A percentile compares a stretch with the other conserved stretches of the same genome.
phyloP scores from a whole-genome alignment of 2,329 filamentous ascomycete genomes.

The Paracoccidioides brasiliensis region DNA sequence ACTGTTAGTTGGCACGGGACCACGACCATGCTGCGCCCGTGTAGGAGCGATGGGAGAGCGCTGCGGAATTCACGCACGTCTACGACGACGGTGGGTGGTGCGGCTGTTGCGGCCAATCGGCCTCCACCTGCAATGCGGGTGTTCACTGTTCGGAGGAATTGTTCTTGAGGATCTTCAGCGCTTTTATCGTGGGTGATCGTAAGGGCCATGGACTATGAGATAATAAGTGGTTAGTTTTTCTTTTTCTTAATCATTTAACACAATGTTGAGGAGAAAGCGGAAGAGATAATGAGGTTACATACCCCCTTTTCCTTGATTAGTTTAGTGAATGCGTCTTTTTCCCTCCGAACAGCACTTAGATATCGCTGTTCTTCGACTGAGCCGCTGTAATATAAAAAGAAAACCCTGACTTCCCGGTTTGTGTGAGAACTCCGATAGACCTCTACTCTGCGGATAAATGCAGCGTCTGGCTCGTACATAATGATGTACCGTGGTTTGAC shows the following conservation, averaged over 20 bases:
- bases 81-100: constrained; percentile 81
- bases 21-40: constrained; percentile 75
- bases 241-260: constrained; percentile 1
- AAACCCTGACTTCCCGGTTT: constrained; percentile 77
- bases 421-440: constrained; percentile 92
- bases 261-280: neutral
- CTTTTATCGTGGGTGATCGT: constrained; percentile 65
- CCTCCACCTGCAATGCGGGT: constrained; percentile 93
- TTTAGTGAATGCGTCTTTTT: constrained; percentile 92
- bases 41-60: constrained; percentile 76
- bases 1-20: constrained; percentile 94
- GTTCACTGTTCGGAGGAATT: constrained; percentile 88
- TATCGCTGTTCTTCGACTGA: constrained; percentile 95
- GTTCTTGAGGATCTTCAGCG: constrained; percentile 71
- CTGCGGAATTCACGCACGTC: constrained; percentile 95
- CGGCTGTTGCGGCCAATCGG: constrained; percentile 65
- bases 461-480: constrained; percentile 94
- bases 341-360: constrained; percentile 73
- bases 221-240: constrained; percentile 5
- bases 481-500: constrained; percentile 86
- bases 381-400: constrained; percentile 91
- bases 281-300: constrained; percentile 12
- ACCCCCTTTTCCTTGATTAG: constrained; percentile 82
- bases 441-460: constrained; percentile 88
- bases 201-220: constrained; percentile 59